Conservation (phyloP, 1,284 basidiomycete genomes). For the Irpex lacteus region DNA sequence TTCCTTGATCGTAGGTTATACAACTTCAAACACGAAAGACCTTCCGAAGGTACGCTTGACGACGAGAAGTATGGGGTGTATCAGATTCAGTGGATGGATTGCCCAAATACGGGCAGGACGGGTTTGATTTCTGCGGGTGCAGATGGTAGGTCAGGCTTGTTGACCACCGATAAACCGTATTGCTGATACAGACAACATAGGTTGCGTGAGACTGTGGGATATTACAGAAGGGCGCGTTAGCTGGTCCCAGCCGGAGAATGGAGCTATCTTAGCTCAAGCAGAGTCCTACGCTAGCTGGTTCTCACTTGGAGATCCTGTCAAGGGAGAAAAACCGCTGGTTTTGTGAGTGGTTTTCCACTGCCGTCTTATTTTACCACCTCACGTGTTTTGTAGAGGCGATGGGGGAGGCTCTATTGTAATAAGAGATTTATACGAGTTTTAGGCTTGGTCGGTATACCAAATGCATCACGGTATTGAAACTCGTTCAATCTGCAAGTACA, state of each 20-base stretch:
- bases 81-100: conserved; percentile 54
- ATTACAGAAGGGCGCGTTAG: conserved; percentile 23
- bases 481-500: no score
- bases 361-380: neutral
- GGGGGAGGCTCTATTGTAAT: neutral
- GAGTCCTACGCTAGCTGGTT: conserved; percentile 59
- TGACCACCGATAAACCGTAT: conserved; percentile 1
- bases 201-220: conserved; percentile 68
- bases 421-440: neutral
- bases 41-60: conserved; percentile 24
- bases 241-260: conserved; percentile 29
- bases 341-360: conserved; percentile 44
- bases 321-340: conserved; percentile 53
- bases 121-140: conserved; percentile 60
- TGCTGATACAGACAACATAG: conserved; percentile 31
- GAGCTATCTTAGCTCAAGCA: conserved; percentile 44
- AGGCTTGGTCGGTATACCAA: neutral
- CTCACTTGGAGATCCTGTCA: conserved; percentile 51
- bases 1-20: conserved; percentile 44
- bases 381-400: neutral
- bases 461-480: no score
- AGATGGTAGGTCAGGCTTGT: conserved; percentile 45
- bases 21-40: conserved; percentile 42
- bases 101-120: conserved; percentile 31
- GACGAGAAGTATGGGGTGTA: conserved; percentile 45